These are phyloP conservation scores for Neoascochyta sp. DNA, from an alignment of 2,329 filamentous ascomycete species.

Conservation along the genomic window DNA sequence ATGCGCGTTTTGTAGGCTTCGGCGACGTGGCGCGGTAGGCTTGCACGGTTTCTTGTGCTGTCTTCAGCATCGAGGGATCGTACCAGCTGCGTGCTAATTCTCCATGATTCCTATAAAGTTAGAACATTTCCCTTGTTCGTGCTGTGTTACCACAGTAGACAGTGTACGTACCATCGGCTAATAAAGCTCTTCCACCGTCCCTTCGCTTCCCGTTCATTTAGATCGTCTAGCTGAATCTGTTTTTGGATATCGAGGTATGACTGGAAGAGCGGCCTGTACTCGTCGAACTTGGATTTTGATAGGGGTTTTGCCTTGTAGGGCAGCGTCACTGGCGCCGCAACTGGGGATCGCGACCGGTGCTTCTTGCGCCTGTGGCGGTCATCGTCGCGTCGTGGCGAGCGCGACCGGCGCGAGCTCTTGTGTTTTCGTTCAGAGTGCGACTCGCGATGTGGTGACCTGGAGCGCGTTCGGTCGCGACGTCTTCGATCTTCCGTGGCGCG, in stretches of 20 bases:
- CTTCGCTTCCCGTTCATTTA: conserved; percentile 71
- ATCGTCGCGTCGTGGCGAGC: conserved; percentile 28
- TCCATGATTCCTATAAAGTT: conserved; percentile 68
- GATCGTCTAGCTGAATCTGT: conserved; percentile 61
- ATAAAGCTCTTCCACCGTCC: conserved; percentile 94
- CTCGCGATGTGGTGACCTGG: no score
- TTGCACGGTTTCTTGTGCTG: conserved; percentile 42
- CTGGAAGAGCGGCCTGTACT: conserved; percentile 70
- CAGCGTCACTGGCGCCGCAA: conserved; percentile 40
- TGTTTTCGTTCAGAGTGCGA: conserved; percentile 30
- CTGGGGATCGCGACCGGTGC: conserved; percentile 31
- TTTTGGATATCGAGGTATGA: conserved; percentile 90
- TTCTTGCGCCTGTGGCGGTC: conserved; percentile 23
- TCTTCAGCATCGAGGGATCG: conserved; percentile 67
- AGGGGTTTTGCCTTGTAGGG: conserved; percentile 66
- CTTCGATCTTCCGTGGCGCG: no score
- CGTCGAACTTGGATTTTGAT: conserved; percentile 63
- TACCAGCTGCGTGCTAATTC: conserved; percentile 93
- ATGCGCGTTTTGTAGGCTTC: conserved; percentile 14
- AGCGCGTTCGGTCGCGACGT: no score
- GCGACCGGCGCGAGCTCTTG: conserved; percentile 36
- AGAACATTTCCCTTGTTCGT: conserved; percentile 30
- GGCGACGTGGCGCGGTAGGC: conserved; percentile 15
- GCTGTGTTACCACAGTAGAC: neutral
- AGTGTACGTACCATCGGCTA: conserved; percentile 68